A percentile compares a stretch with the other conserved stretches of the same genome.
phyloP scores from a whole-genome alignment of 495 filamentous ascomycete species.

The Rhypophila decipiens region DNA sequence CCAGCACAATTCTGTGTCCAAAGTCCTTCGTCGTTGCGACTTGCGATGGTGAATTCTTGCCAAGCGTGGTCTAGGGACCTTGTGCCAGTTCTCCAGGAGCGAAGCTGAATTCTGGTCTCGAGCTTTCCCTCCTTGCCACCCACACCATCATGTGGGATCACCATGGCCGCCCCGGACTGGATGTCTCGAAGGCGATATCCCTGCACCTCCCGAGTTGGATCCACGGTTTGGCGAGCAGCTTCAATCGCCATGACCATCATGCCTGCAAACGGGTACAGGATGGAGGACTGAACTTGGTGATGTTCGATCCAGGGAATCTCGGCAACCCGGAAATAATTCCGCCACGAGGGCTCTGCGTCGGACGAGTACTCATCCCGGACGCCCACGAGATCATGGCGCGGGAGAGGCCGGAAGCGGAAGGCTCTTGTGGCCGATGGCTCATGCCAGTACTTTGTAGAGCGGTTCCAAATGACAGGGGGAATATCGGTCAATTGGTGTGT shows the following conservation, averaged over 20 bases:
- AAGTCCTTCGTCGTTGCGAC: not conserved
- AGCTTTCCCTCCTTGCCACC: slow-evolving; percentile 12
- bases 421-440: slow-evolving; percentile 33
- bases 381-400: slow-evolving; percentile 44
- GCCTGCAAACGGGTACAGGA: slow-evolving; percentile 41
- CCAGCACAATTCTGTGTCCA: slow-evolving; percentile 1
- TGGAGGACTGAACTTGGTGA: slow-evolving; percentile 29
- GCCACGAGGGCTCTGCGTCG: slow-evolving; percentile 37
- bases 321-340: slow-evolving; percentile 32
- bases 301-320: slow-evolving; percentile 41
- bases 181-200: slow-evolving; percentile 13
- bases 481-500: slow-evolving; percentile 16
- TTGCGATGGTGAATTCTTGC: not conserved
- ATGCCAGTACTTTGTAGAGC: slow-evolving; percentile 32
- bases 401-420: slow-evolving; percentile 29
- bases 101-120: slow-evolving; percentile 29
- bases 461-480: slow-evolving; percentile 33
- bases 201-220: not conserved
- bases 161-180: slow-evolving; percentile 23
- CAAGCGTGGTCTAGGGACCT: not conserved
- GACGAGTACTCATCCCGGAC: slow-evolving; percentile 22
- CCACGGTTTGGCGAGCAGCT: slow-evolving; percentile 32
- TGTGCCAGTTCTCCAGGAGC: slow-evolving; percentile 1
- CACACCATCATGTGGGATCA: too few species aligned
- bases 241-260: slow-evolving; percentile 44